Evolutionary conservation across 2,329 filamentous ascomycete genomes (phyloP).

Genomic region (Eutypa lata): DNA sequence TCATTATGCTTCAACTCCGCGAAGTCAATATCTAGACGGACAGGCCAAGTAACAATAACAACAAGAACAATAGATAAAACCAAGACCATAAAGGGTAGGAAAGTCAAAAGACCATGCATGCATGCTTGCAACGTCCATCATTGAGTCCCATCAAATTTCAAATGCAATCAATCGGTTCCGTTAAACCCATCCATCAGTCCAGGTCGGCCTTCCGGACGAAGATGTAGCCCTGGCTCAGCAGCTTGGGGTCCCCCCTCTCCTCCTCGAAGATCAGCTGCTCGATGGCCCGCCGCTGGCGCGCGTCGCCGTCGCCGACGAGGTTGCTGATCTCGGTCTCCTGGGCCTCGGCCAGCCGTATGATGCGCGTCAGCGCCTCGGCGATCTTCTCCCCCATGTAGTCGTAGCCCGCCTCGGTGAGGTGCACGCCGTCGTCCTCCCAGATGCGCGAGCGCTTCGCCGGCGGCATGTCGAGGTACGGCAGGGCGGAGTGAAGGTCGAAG

Average conservation of each 20-base stretch:
- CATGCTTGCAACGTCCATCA: too few relatives aligned
- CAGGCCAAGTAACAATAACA: too few relatives aligned
- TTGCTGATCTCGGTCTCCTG: constrained; percentile 28
- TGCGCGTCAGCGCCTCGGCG: constrained; percentile 48
- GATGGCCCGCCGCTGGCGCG: constrained; percentile 26
- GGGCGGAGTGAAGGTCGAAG: constrained; percentile 52
- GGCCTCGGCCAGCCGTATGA: constrained; percentile 35
- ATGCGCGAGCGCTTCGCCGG: constrained; percentile 43
- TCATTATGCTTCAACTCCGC: too few relatives aligned
- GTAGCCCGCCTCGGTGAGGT: constrained; percentile 58
- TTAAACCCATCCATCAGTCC: constrained; percentile 34
- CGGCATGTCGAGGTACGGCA: constrained; percentile 52
- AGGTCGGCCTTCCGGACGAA: constrained; percentile 51
- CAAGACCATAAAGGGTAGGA: not conserved
- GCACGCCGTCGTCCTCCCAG: constrained; percentile 58
- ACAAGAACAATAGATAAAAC: too few relatives aligned
- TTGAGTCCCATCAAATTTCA: constrained; percentile 6
- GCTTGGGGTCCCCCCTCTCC: constrained; percentile 44
- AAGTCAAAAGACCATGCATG: not conserved
- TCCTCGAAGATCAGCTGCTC: constrained; percentile 45
- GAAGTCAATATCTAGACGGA: too few relatives aligned
- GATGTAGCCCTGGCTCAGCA: constrained; percentile 51
- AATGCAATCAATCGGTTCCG: not conserved
- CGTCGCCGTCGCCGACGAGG: constrained; percentile 18
- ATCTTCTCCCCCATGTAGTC: constrained; percentile 59